These are phyloP conservation scores for Psilocybe azurescens DNA, from an alignment of 768 basidiomycete genomes.

Conservation along the genomic window DNA sequence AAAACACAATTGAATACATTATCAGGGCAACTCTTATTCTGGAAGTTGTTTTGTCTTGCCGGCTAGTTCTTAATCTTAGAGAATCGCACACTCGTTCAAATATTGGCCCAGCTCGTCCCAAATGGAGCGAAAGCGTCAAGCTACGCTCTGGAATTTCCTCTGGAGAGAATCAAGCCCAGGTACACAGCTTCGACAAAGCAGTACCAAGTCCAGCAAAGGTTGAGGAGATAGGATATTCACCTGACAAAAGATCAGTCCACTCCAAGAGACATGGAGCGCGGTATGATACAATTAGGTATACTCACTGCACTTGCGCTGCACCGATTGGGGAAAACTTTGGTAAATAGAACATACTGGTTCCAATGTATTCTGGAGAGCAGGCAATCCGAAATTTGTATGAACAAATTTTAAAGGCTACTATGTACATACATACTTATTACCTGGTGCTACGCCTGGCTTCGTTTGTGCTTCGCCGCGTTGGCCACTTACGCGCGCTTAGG, in stretches of 20 bases:
- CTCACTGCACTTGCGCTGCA: too few species aligned
- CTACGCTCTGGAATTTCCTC: neutral
- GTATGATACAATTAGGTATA: neutral
- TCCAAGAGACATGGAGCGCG: neutral
- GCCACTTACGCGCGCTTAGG: too few species aligned
- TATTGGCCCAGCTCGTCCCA: constrained; percentile 32
- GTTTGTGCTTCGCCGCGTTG: too few species aligned
- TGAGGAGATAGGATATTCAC: neutral
- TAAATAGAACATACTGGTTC: too few species aligned
- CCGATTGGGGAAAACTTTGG: too few species aligned
- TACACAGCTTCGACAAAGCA: neutral
- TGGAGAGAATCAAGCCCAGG: neutral
- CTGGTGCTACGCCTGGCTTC: too few species aligned
- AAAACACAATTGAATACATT: neutral
- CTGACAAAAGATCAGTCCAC: neutral
- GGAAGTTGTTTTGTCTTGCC: constrained; percentile 12
- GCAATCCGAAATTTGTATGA: too few species aligned
- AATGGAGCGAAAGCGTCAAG: neutral
- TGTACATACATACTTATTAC: too few species aligned
- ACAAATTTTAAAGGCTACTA: too few species aligned
- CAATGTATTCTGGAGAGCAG: too few species aligned
- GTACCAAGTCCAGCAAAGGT: neutral
- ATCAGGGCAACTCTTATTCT: constrained; percentile 4
- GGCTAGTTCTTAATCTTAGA: constrained; percentile 12
- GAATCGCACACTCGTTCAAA: constrained; percentile 9